phyloP scores from a whole-genome alignment of 2,329 filamentous ascomycete genomes.

The Alternaria sp. region DNA sequence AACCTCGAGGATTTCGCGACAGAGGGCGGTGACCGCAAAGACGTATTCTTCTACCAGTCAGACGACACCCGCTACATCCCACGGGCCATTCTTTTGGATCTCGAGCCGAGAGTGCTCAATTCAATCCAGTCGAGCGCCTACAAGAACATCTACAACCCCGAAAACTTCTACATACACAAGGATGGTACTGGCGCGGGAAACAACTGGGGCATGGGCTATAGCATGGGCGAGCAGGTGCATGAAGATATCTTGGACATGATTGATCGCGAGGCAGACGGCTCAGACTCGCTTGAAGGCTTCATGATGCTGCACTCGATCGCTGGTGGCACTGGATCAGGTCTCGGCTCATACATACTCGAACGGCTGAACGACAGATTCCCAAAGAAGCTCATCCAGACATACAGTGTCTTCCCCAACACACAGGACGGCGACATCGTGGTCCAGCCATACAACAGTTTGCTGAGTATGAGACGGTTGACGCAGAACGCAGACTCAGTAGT shows the following conservation, averaged over 20 bases:
- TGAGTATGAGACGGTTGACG: constrained; percentile 88
- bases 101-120: constrained; percentile 93
- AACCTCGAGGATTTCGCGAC: constrained; percentile 98
- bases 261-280: constrained; percentile 96
- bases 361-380: constrained; percentile 96
- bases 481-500: constrained; percentile 97
- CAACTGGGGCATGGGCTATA: constrained; percentile 97
- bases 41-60: constrained; percentile 99
- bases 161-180: constrained; percentile 98
- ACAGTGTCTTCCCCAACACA: constrained; percentile 97
- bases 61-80: constrained; percentile 99
- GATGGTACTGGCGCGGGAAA: constrained; percentile 94
- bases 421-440: constrained; percentile 92
- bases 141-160: constrained; percentile 98
- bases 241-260: constrained; percentile 99
- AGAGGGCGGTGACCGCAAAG: constrained; percentile 96
- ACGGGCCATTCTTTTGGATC: constrained; percentile 90
- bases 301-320: constrained; percentile 99
- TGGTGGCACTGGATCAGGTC: constrained; percentile 92
- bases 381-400: constrained; percentile 99
- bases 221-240: constrained; percentile 87
- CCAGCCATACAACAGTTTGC: constrained; percentile 95
- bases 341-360: constrained; percentile 94
- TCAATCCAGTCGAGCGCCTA: constrained; percentile 92
- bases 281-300: constrained; percentile 96